phyloP scores from a whole-genome alignment of 441 rosid genomes.

The Corymbia calophylla region DNA sequence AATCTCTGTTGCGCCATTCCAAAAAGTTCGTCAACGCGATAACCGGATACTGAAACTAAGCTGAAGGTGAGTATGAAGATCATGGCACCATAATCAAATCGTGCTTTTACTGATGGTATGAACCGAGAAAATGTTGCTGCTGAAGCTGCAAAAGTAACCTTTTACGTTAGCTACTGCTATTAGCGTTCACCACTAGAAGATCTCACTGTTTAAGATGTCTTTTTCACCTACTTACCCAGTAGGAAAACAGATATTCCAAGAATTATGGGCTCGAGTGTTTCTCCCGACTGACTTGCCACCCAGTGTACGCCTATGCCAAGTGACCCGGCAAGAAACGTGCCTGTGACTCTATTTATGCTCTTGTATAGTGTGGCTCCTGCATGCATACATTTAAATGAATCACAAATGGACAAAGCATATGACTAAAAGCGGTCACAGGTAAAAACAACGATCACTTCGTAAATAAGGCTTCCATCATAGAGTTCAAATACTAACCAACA shows the following conservation, averaged over 20 bases:
- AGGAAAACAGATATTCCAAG: constrained; percentile 44
- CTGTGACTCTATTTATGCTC: constrained; percentile 49
- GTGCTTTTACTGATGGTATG: constrained; percentile 48
- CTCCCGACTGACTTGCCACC: constrained; percentile 45
- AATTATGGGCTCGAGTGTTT: constrained; percentile 28
- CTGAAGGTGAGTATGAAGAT: constrained; percentile 67
- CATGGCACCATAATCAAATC: constrained; percentile 56
- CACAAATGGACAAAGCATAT: background rate
- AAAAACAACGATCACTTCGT: background rate
- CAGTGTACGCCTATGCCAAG: constrained; percentile 52
- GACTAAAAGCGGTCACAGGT: background rate
- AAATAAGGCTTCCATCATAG: background rate
- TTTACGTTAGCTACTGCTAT: background rate
- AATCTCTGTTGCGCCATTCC: constrained; percentile 42
- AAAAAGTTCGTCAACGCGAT: constrained; percentile 32
- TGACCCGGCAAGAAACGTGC: constrained; percentile 50
- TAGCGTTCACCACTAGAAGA: background rate
- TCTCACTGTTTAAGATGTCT: background rate
- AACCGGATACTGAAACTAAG: constrained; percentile 48
- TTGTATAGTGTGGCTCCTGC: constrained; percentile 61
- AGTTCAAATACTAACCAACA: constrained; percentile 28
- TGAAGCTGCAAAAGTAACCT: constrained; percentile 30
- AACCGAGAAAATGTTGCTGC: constrained; percentile 58
- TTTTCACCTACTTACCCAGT: constrained; percentile 31
- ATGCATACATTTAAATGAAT: background rate